Evolutionary conservation across 495 filamentous ascomycete species (phyloP).

Genomic region (Penicillium pulvis): DNA sequence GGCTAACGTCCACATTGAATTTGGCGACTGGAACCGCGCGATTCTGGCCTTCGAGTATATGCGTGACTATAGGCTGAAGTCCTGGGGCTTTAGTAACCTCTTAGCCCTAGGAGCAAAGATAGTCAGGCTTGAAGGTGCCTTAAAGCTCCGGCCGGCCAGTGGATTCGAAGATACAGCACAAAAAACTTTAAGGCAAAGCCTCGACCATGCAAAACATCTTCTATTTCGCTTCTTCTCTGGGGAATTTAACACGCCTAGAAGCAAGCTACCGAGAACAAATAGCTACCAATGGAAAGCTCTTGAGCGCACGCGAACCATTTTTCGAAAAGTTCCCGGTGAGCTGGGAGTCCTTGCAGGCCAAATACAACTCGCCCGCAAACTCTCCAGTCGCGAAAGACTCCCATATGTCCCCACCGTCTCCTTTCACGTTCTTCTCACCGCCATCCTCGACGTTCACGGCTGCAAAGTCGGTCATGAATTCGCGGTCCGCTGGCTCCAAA

Average conservation of each 20-base stretch:
- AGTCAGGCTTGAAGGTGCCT: constrained; percentile 35
- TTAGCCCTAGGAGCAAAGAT: constrained; percentile 45
- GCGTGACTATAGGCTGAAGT: constrained; percentile 37
- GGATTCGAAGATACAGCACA: constrained; percentile 3
- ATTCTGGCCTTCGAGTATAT: constrained; percentile 45
- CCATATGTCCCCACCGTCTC: constrained; percentile 35
- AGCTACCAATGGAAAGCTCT: constrained; percentile 36
- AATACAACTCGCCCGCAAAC: constrained; percentile 16
- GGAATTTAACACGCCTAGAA: constrained; percentile 32
- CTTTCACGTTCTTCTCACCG: constrained; percentile 52
- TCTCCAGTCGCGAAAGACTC: constrained; percentile 18
- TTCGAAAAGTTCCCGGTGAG: constrained; percentile 32
- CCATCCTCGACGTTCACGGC: constrained; percentile 49
- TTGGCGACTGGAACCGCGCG: constrained; percentile 51
- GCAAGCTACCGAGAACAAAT: constrained; percentile 15
- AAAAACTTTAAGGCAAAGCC: constrained; percentile 8
- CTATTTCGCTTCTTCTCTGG: constrained; percentile 36
- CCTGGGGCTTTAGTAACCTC: constrained; percentile 54
- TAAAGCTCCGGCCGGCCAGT: constrained; percentile 16
- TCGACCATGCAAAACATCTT: constrained; percentile 34
- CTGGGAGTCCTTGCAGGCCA: constrained; percentile 21
- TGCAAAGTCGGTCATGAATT: constrained; percentile 41
- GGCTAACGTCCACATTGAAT: constrained; percentile 49
- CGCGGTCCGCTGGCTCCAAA: constrained; percentile 47
- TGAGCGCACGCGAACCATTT: constrained; percentile 24